A percentile compares a stretch with the other conserved stretches of the same genome.
Evolutionary conservation across 768 basidiomycete species (phyloP).

Genomic region (Glaciozyma antarctica): DNA sequence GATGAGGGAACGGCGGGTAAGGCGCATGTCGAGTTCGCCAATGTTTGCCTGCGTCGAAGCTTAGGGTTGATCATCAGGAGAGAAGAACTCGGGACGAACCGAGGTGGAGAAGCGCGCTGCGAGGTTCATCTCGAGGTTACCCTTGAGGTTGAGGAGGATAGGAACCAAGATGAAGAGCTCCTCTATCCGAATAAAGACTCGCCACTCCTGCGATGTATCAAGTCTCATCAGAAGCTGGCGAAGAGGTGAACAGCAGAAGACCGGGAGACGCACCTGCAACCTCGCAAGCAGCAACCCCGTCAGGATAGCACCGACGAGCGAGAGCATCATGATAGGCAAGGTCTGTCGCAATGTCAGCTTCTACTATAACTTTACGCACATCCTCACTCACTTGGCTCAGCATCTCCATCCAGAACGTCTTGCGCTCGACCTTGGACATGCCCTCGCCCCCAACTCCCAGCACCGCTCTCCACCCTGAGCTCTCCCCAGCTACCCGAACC

Average conservation of each 20-base stretch:
- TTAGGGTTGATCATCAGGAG: background rate
- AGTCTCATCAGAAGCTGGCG: background rate
- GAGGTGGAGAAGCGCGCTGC: slow-evolving; percentile 91
- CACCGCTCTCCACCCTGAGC: background rate
- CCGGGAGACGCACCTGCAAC: slow-evolving; percentile 56
- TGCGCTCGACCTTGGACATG: slow-evolving; percentile 8
- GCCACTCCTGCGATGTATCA: slow-evolving; percentile 60
- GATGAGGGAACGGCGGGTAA: slow-evolving; percentile 56
- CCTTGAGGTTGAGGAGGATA: slow-evolving; percentile 81
- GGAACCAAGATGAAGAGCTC: slow-evolving; percentile 96
- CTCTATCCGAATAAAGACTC: slow-evolving; percentile 77
- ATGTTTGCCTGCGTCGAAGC: slow-evolving; percentile 54
- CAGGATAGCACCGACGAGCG: slow-evolving; percentile 72
- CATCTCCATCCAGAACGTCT: slow-evolving; percentile 17
- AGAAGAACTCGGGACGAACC: slow-evolving; percentile 36
- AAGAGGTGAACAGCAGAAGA: accelerated
- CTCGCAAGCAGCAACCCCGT: slow-evolving; percentile 83
- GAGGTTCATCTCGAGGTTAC: slow-evolving; percentile 90
- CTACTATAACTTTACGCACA: too few species aligned
- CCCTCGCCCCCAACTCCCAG: background rate
- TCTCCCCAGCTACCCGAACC: background rate
- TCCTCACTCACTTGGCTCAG: slow-evolving; percentile 36
- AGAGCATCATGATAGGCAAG: slow-evolving; percentile 74
- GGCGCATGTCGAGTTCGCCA: slow-evolving; percentile 72
- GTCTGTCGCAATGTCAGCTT: slow-evolving; percentile 48